A percentile compares a stretch with the other conserved stretches of the same genome.
Conservation (phyloP, 106 monocot genomes). For the Platanthera zijinensis region DNA sequence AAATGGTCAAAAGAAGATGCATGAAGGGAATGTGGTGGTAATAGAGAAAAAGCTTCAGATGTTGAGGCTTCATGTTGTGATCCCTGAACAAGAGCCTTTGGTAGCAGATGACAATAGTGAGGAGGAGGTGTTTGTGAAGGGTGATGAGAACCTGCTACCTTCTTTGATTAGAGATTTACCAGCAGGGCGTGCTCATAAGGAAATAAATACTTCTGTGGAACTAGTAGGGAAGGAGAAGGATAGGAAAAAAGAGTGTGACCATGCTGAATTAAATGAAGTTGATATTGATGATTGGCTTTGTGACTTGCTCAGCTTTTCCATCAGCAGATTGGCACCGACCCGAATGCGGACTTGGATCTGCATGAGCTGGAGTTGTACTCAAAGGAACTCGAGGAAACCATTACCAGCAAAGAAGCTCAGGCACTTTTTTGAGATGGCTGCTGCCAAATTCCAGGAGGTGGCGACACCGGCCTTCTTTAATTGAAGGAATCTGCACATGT, state of each 20-base stretch:
- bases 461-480: conserved; percentile 95
- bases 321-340: conserved; percentile 84
- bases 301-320: conserved; percentile 90
- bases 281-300: conserved; percentile 96
- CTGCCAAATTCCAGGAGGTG: conserved; percentile 93
- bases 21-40: conserved; percentile 8
- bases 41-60: conserved; percentile 16
- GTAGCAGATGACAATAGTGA: conserved; percentile 32
- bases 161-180: conserved; percentile 14
- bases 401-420: conserved; percentile 88
- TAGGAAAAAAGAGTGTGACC: conserved; percentile 54
- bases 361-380: conserved; percentile 96
- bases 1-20: conserved; percentile 5
- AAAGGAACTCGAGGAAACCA: conserved; percentile 84
- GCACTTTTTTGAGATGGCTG: conserved; percentile 70
- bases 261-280: conserved; percentile 77
- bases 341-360: conserved; percentile 87
- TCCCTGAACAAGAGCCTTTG: conserved; percentile 60
- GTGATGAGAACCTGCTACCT: conserved; percentile 17
- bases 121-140: conserved; percentile 28
- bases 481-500: conserved; percentile 98
- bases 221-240: conserved; percentile 26
- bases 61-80: conserved; percentile 73
- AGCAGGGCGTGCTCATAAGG: conserved; percentile 4
- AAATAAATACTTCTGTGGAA: conserved; percentile 17